Evolutionary conservation across 768 basidiomycete genomes (phyloP).

Genomic region (Dendrothele bispora): DNA sequence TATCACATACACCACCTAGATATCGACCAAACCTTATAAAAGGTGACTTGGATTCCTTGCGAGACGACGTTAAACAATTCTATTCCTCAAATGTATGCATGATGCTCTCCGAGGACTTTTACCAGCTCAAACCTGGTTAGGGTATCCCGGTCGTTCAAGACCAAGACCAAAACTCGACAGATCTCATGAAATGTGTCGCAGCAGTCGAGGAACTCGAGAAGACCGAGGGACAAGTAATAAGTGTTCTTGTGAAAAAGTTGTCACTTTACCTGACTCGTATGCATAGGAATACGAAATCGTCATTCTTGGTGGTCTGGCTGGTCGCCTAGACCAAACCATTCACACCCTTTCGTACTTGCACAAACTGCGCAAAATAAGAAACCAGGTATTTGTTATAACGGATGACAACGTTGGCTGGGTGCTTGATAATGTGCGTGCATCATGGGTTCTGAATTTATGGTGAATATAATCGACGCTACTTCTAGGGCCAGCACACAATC

Average conservation of each 20-base stretch:
- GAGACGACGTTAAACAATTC: slow-evolving; percentile 68
- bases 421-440: slow-evolving; percentile 61
- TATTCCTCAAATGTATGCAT: slow-evolving; percentile 59
- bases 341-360: slow-evolving; percentile 86
- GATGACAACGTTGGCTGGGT: slow-evolving; percentile 93
- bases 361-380: slow-evolving; percentile 64
- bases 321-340: slow-evolving; percentile 91
- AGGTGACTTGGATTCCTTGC: slow-evolving; percentile 91
- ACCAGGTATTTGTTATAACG: slow-evolving; percentile 74
- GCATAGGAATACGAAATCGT: slow-evolving; percentile 61
- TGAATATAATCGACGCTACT: not conserved
- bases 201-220: slow-evolving; percentile 61
- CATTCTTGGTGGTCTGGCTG: slow-evolving; percentile 85
- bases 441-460: not conserved
- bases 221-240: slow-evolving; percentile 36
- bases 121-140: slow-evolving; percentile 33
- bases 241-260: slow-evolving; percentile 10
- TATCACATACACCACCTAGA: slow-evolving; percentile 30
- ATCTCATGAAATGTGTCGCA: slow-evolving; percentile 89
- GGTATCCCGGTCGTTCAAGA: slow-evolving; percentile 71
- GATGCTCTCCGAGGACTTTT: not conserved
- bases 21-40: slow-evolving; percentile 86
- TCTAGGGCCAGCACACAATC: slow-evolving; percentile 82
- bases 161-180: slow-evolving; percentile 80
- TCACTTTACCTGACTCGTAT: not conserved